A percentile compares a stretch with the other conserved stretches of the same genome.
Conservation (phyloP, 2,329 filamentous ascomycete genomes). For the Aspergillus viridinutans region DNA sequence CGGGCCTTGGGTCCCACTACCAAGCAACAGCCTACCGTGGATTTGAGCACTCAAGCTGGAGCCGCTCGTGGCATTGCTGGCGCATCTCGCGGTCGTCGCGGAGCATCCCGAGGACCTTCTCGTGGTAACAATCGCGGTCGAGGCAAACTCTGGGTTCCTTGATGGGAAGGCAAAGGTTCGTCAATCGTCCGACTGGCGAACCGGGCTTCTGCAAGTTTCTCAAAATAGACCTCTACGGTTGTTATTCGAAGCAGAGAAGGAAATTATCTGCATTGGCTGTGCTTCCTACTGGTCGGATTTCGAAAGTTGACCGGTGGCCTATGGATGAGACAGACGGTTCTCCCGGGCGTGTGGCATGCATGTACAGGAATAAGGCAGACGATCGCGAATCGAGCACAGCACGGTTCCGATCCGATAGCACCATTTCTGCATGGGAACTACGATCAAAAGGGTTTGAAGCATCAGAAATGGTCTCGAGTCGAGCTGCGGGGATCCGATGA, state of each 20-base stretch:
- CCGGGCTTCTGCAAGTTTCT: constrained; percentile 16
- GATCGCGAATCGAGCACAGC: constrained; percentile 15
- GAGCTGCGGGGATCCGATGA: background rate
- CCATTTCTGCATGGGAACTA: background rate
- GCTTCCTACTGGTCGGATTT: constrained; percentile 16
- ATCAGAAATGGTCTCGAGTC: background rate
- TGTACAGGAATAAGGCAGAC: constrained; percentile 5
- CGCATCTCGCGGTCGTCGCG: constrained; percentile 33
- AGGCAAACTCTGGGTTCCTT: constrained; percentile 45
- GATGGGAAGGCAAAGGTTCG: constrained; percentile 20
- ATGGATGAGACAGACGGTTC: constrained; percentile 15
- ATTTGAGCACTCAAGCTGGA: constrained; percentile 30
- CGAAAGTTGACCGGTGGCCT: constrained; percentile 13
- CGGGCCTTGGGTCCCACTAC: constrained; percentile 31
- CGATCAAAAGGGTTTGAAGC: background rate
- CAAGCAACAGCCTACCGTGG: constrained; percentile 26
- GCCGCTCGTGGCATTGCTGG: constrained; percentile 32
- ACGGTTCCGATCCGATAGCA: constrained; percentile 9
- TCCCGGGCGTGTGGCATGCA: constrained; percentile 13
- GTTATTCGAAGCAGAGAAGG: constrained; percentile 16
- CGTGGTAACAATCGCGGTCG: constrained; percentile 38
- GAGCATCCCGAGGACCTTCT: constrained; percentile 30
- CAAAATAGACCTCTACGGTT: constrained; percentile 18
- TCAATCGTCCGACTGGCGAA: constrained; percentile 17
- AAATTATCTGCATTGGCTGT: constrained; percentile 13